A percentile compares a stretch with the other conserved stretches of the same genome.
Conservation (phyloP, 2,329 filamentous ascomycete species). For the Fusarium graminum region DNA sequence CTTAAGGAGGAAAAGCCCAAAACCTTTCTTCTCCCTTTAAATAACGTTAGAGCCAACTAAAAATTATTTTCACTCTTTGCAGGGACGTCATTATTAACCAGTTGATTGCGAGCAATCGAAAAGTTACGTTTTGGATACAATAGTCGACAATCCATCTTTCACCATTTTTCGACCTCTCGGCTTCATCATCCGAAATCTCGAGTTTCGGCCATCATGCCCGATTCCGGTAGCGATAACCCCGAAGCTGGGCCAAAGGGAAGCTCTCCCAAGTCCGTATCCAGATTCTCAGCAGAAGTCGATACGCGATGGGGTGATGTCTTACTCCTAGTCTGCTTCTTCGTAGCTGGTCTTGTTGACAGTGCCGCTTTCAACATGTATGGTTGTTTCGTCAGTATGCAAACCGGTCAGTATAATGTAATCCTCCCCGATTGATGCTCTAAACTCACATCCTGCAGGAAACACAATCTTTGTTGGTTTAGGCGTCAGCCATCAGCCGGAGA, state of each 20-base stretch:
- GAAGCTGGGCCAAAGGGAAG: conserved; percentile 34
- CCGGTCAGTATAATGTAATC: conserved; percentile 31
- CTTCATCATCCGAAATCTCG: background rate
- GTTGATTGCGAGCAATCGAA: background rate
- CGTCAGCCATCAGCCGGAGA: conserved; percentile 46
- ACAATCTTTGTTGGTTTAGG: conserved; percentile 49
- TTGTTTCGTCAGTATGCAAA: conserved; percentile 51
- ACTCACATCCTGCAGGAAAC: conserved; percentile 38
- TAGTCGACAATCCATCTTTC: background rate
- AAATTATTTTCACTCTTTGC: conserved; percentile 1
- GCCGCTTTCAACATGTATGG: conserved; percentile 50
- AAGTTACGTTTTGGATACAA: background rate
- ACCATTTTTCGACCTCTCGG: background rate
- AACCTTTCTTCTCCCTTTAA: conserved; percentile 13
- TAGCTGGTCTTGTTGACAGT: conserved; percentile 48
- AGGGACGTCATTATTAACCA: background rate
- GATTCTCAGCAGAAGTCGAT: conserved; percentile 39
- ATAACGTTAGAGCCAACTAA: background rate
- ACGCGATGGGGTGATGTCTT: conserved; percentile 45
- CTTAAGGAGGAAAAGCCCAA: conserved; percentile 18
- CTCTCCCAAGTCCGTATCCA: background rate
- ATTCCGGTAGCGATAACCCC: conserved; percentile 35
- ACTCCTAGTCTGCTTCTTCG: conserved; percentile 45
- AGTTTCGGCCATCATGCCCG: conserved; percentile 26
- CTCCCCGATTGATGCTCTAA: no score